Evolutionary conservation across 2,329 filamentous ascomycete species (phyloP), one percentile per base, ranked within the genome.

Genomic region (Trichoderma breve): DNA sequence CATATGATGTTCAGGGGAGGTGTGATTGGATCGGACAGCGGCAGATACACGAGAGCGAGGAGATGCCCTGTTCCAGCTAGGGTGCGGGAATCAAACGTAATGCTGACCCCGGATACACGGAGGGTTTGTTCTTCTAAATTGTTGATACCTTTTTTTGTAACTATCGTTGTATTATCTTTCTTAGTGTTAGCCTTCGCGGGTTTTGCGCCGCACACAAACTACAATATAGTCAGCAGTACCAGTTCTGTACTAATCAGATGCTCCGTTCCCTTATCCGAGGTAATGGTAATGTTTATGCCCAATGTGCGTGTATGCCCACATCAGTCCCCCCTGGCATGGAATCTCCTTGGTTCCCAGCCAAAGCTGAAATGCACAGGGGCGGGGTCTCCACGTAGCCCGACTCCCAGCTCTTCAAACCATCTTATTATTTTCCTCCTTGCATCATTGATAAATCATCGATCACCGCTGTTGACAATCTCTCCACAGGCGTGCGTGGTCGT

Each of bases 301-400:
- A 24, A 53, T 53, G 9, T 43, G 39, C 39, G 39, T 43, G 39
- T 43, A 43, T n/a, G 39, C 39, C 39, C 39, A 43, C 39, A 43
- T 43, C 39, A 6, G 4, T 9, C 43, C 47, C 43, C 47, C 47
- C 47, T 53, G 47, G 47, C 11, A 53, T 53, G 47, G 0, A 53
- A 32, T 21, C 24, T 32, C 55, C 28, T 60, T 69, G 28, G 53
- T 34, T 32, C 9, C 66, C 39, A 26, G 39, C 39, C 28, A 14
- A 47, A 61, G 70, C 66, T 65, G 61, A 61, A 66, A 67, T 60
- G 70, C 36, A 65, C 53, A 64, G 55, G 39, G 57, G 66, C 55
- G 69, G 58, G 69, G 51, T 53, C n/a, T n/a, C 65, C 57, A 62
- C 51, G 66, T 43, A 70, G 14, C 36, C 39, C 36, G 26, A 60